phyloP scores from a whole-genome alignment of 495 filamentous ascomycete species.

The Penicilliopsis zonata region DNA sequence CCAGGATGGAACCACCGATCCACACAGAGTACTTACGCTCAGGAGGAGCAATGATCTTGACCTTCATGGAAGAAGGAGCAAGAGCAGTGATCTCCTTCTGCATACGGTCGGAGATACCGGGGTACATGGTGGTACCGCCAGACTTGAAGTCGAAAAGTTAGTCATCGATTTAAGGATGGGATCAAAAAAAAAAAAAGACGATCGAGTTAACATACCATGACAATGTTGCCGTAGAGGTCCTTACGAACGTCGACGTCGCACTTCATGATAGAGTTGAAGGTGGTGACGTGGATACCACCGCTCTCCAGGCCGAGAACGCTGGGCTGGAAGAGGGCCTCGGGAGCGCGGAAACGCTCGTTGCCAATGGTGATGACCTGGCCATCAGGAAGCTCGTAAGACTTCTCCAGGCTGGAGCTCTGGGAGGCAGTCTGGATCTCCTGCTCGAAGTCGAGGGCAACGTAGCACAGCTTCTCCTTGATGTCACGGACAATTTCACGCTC shows the following conservation, averaged over 20 bases:
- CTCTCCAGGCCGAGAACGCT: constrained; percentile 95
- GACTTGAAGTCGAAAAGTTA: constrained; percentile 46
- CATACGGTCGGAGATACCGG: constrained; percentile 99
- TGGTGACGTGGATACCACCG: constrained; percentile 98
- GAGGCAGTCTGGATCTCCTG: constrained; percentile 99
- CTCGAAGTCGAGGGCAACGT: constrained; percentile 98
- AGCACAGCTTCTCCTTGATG: constrained; percentile 99
- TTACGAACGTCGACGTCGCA: constrained; percentile 99
- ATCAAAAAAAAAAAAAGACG: not conserved
- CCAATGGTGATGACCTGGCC: constrained; percentile 99
- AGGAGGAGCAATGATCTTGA: constrained; percentile 68
- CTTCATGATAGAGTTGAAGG: constrained; percentile 99
- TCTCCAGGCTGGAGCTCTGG: constrained; percentile 96
- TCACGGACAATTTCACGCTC: constrained; percentile 99
- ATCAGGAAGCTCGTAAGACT: constrained; percentile 99
- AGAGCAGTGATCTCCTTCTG: constrained; percentile 99
- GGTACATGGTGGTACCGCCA: constrained; percentile 99
- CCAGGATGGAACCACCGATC: constrained; percentile 99
- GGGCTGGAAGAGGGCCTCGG: constrained; percentile 98
- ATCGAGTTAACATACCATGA: constrained; percentile 63
- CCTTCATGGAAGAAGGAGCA: constrained; percentile 88
- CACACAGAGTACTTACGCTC: constrained; percentile 89
- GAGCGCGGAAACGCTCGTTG: constrained; percentile 99
- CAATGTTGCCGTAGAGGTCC: constrained; percentile 99
- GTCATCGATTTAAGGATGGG: too few species aligned